These are phyloP conservation scores for Aspergillus coremiiformis DNA, from an alignment of 495 filamentous ascomycete species.

Conservation along the genomic window DNA sequence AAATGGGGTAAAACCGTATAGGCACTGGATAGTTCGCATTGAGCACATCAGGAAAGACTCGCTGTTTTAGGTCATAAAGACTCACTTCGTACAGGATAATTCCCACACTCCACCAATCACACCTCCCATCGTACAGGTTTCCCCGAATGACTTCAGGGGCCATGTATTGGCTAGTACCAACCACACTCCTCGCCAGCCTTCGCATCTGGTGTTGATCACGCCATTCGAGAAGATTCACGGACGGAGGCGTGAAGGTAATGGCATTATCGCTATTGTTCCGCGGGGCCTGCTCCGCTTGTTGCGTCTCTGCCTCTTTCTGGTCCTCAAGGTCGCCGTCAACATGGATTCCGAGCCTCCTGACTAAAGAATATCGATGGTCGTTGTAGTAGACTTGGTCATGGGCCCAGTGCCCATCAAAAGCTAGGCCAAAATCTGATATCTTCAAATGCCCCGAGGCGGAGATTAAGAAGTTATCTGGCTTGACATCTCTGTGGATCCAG, in stretches of 20 bases:
- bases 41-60: neutral
- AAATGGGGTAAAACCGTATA: constrained; percentile 89
- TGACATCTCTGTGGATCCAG: constrained; percentile 93
- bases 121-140: constrained; percentile 78
- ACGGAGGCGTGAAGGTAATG: constrained; percentile 12
- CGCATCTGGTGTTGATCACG: constrained; percentile 69
- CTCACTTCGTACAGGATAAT: constrained; percentile 80
- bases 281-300: constrained; percentile 1
- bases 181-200: constrained; percentile 71
- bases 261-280: constrained; percentile 7
- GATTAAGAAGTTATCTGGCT: constrained; percentile 94
- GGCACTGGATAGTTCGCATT: constrained; percentile 43
- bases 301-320: constrained; percentile 40
- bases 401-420: constrained; percentile 91
- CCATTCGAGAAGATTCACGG: constrained; percentile 56
- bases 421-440: constrained; percentile 90
- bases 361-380: constrained; percentile 67
- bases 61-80: neutral
- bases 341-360: constrained; percentile 65
- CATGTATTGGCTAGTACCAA: constrained; percentile 97
- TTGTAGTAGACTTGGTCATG: constrained; percentile 82
- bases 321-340: constrained; percentile 73
- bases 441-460: constrained; percentile 82
- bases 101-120: constrained; percentile 95
- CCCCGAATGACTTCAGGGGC: constrained; percentile 86